Percentiles rank a stretch among this genome's conserved stretches.
Evolutionary conservation across 306 rosid species (phyloP).

Genomic region (Quercus gilva): DNA sequence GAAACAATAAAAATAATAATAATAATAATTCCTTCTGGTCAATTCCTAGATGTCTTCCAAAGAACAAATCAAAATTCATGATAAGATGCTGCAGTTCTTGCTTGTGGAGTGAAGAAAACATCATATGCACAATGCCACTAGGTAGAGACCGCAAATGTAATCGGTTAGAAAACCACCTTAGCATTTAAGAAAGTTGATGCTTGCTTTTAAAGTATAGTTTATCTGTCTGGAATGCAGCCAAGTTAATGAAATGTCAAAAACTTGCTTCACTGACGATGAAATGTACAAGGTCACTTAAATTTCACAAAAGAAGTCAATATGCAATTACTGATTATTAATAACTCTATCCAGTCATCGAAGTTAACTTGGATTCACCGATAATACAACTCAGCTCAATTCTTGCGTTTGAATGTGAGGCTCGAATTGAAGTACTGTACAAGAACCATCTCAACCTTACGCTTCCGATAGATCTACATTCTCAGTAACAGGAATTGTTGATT

Average conservation of each 20-base stretch:
- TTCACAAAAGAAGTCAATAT: neutral
- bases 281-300: neutral
- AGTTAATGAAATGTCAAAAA: neutral
- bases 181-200: no score
- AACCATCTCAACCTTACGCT: conserved; percentile 28
- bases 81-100: no score
- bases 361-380: neutral
- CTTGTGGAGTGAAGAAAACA: no score
- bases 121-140: no score
- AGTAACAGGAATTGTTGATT: conserved; percentile 42
- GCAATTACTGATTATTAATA: neutral
- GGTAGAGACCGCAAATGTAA: no score
- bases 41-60: no score
- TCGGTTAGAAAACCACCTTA: no score
- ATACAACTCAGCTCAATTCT: neutral
- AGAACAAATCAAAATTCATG: no score
- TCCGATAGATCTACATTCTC: conserved; percentile 53
- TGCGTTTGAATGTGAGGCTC: neutral
- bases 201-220: no score
- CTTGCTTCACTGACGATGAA: neutral
- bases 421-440: neutral
- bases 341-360: neutral
- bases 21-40: no score
- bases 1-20: no score
- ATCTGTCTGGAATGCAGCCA: no score